Evolutionary conservation across 2,329 filamentous ascomycete genomes (phyloP), one percentile per base, ranked within the genome.

Genomic region (Allantophomopsis cytisporea): DNA sequence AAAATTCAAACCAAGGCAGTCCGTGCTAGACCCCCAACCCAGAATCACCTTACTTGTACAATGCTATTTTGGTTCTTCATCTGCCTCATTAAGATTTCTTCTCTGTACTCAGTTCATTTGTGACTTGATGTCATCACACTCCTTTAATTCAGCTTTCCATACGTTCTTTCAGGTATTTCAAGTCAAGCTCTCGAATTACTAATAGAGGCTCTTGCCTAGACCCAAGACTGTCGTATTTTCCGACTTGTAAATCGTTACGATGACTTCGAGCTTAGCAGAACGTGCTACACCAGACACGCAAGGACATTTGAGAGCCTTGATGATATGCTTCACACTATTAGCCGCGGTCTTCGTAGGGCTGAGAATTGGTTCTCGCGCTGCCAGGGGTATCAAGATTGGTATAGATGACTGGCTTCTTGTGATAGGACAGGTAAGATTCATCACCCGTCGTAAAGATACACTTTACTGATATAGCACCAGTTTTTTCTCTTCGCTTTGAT

Each of bases 381-480:
- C 8, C 14, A 28, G 38, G 17, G 40, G 38, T 15, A 33, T 40
- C 8, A 14, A 28, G 31, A 28, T 46, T 10, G 40, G 32, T 12
- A 7, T 30, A 18, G 46, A 48, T 41, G 46, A 48, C 32, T 46
- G 41, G 21, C 17, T 47, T 13, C 41, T 46, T 5, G 13, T 43
- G 18, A n/a, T 39, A 20, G 39, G 31, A 31, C 35, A 45, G 34
- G 46, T 40, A 8, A 43, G 39, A 33, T 35, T 52, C 49, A 20
- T 54, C 58, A 28, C 60, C 54, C 21, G 47, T 54, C 12, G n/a
- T 51, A 51, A 5, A 50, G 15, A 3, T 18, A 21, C 35, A n/a
- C 3, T 18, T 36, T 18, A 17, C 18, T 14, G 15, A n/a, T 7
- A 20, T 8, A n/a, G 12, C 21, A 12, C 14, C 10, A 36, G 35